Conservation (phyloP, 106 monocot species). For the Dactylorhiza incarnata region DNA sequence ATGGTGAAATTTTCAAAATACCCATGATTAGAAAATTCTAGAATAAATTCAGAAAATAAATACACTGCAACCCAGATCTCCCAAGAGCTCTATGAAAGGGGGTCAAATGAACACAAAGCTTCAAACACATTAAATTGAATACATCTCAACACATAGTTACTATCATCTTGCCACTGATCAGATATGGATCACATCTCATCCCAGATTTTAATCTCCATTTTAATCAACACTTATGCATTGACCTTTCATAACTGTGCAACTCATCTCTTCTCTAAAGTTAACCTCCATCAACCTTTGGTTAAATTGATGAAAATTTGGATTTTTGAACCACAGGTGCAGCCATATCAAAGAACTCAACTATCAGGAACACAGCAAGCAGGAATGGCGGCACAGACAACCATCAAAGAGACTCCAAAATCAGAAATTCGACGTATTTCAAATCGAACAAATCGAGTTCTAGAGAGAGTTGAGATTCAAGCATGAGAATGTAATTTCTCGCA, state of each 20-base stretch:
- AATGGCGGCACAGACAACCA: slow-evolving; percentile 14
- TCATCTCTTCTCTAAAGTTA: no score
- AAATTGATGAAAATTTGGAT: background rate
- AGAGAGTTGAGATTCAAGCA: slow-evolving; percentile 22
- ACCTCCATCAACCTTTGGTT: background rate
- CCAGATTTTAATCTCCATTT: no score
- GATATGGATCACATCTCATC: no score
- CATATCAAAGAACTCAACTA: slow-evolving; percentile 16
- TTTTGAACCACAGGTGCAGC: slow-evolving; percentile 14
- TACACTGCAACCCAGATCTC: no score
- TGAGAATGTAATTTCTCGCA: background rate
- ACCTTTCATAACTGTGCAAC: background rate
- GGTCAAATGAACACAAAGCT: no score
- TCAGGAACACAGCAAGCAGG: slow-evolving; percentile 7
- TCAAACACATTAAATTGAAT: no score
- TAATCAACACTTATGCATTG: background rate
- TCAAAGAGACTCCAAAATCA: slow-evolving; percentile 16
- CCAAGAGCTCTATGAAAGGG: no score
- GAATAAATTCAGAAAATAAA: no score
- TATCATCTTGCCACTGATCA: no score
- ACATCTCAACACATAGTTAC: no score
- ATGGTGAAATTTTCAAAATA: no score
- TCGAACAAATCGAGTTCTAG: slow-evolving; percentile 17
- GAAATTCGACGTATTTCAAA: slow-evolving; percentile 17
- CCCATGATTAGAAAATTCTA: no score